Evolutionary conservation across 306 rosid species (phyloP).

Genomic region (Citrullus colocynthis): DNA sequence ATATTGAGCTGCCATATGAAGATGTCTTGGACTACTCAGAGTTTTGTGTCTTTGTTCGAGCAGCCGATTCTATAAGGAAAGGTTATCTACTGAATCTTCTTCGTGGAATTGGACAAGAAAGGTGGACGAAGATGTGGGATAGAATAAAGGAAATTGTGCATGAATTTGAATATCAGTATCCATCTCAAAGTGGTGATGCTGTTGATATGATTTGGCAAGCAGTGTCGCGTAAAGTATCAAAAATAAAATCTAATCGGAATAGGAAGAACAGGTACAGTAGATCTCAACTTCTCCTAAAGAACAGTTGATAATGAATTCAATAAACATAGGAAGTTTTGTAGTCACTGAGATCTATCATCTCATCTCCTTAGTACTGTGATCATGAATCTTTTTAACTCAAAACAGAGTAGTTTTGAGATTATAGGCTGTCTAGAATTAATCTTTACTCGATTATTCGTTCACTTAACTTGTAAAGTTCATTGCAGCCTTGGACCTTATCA

Average conservation of each 20-base stretch:
- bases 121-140: conserved; percentile 78
- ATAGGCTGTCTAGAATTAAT: not conserved
- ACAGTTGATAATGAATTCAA: conserved; percentile 2
- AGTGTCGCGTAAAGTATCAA: conserved; percentile 43
- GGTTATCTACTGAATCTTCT: conserved; percentile 64
- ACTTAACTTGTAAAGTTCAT: not conserved
- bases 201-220: conserved; percentile 81
- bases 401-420: not conserved
- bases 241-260: conserved; percentile 26
- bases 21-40: conserved; percentile 76
- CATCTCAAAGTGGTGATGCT: conserved; percentile 59
- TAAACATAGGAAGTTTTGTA: conserved; percentile 6
- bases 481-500: not conserved
- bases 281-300: conserved; percentile 29
- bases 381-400: not conserved
- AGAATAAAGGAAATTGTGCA: conserved; percentile 48
- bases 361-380: not conserved
- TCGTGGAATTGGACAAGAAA: conserved; percentile 36
- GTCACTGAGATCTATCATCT: conserved; percentile 8
- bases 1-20: conserved; percentile 82
- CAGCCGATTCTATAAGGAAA: conserved; percentile 42
- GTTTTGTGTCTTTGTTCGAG: conserved; percentile 50
- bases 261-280: conserved; percentile 50
- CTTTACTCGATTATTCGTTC: not conserved
- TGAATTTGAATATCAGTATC: conserved; percentile 68